Base-by-base conservation (phyloP, 1,284 basidiomycete species). In the Rhodofomes roseus region DNA sequence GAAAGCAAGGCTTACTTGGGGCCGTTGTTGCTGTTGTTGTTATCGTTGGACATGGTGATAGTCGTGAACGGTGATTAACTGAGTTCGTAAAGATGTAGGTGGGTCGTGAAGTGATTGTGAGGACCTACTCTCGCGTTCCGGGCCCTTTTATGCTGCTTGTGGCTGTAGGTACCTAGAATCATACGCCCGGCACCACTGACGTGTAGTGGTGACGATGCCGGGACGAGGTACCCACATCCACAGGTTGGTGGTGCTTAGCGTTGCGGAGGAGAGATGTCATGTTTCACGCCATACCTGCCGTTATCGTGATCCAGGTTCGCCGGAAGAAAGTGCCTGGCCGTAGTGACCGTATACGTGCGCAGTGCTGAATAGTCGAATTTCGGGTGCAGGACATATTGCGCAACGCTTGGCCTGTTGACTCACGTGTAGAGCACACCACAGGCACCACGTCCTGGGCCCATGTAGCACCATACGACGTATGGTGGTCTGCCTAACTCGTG, bases 1-100 rank as follows among this genome's bases (percentile, higher is more conserved):
- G 50, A 16, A n/a, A 8, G 22, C 12, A 23, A 7, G 22, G 2
- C 64, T 48, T 41, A 67, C 66, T 58, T 65, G 63, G 66, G 66
- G 57, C 59, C 58, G 58, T 53, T 63, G 63, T 63, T 67, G 18
- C 4, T 54, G 56, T 46, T 48, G 48, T 12, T 57, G 23, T 36
- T 37, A 53, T 60, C 29, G 46, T 22, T 14, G 20, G 48, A 37
- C 41, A 53, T 53, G 54, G 22, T 60, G 54, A 23, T 3, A 23
- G 20, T 44, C 5, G 41, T 44, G 18, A 44, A 5, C 7, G 20
- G 20, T 14, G 41, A 22, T 44, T 44, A 22, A 44, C 3, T 22
- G 7, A 22, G 41, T 4, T 44, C 41, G 41, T 44, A 12, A 44
- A 44, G 41, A 44, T 44, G 41, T 22, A 44, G 41, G 4, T 44